Evolutionary conservation across 345 rosid species (phyloP).

Genomic region (Atalantia buxifolia): DNA sequence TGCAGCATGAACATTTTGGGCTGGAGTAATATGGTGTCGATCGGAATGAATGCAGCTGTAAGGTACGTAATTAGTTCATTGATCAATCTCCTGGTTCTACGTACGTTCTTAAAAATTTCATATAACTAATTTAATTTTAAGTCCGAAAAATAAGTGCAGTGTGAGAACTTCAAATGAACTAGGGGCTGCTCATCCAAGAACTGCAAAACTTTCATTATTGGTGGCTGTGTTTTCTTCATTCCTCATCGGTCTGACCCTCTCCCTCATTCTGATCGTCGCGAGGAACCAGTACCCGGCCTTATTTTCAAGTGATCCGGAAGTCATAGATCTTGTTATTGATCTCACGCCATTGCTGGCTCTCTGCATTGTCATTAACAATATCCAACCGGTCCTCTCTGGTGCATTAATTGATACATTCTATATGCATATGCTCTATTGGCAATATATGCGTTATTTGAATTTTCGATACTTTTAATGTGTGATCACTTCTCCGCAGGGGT

Average conservation of each 20-base stretch:
- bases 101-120: neutral
- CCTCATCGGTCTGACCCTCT: conserved; percentile 37
- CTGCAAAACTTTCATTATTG: conserved; percentile 44
- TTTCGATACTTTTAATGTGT: neutral
- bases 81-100: neutral
- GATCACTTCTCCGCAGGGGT: conserved; percentile 31
- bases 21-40: conserved; percentile 68
- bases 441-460: neutral
- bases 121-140: too few species aligned
- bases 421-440: neutral
- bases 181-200: conserved; percentile 72
- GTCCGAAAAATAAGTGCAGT: conserved; percentile 22
- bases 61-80: neutral
- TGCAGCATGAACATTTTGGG: conserved; percentile 65
- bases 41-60: conserved; percentile 75
- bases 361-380: conserved; percentile 59
- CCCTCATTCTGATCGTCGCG: conserved; percentile 42
- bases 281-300: conserved; percentile 54
- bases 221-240: conserved; percentile 54
- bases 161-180: conserved; percentile 80
- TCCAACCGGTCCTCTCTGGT: conserved; percentile 92
- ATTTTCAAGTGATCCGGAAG: conserved; percentile 49
- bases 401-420: neutral
- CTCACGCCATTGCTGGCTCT: conserved; percentile 68
- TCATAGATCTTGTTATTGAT: conserved; percentile 43